Evolutionary conservation across 176 grass and related monocot genomes (phyloP), one percentile per base, ranked within the genome.

Genomic region (Oryza meyeriana): DNA sequence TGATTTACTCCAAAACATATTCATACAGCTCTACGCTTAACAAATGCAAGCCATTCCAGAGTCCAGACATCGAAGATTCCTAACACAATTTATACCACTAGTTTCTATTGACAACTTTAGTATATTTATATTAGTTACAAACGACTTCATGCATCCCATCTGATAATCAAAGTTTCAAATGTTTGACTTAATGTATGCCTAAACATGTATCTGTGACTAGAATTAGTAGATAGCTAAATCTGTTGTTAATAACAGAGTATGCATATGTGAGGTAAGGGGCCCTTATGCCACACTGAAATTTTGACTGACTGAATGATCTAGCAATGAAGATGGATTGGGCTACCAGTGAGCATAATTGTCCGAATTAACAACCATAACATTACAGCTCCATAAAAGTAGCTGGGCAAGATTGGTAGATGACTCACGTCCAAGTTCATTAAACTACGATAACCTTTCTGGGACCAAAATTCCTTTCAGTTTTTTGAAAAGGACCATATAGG

Each of bases 261-360:
- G 4, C 28, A 11, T 52, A 1, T 16, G 28, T n/a, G 11, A 71
- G 3, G 63, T n/a, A 69, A 76, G 29, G 29, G 69, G 59, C 11
- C 27, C n/a, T 13, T 70, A 59, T 18, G 55, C 29, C 32, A 83
- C 20, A 78, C 3, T 83, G 36, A 14, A 78, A 78, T 79, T 69
- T n/a, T 0, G 27, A 72, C 25, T 17, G 38, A 72, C 38, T 36
- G 29, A 62, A 75, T 47, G 34, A 18, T 86, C 61, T 76, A 47
- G 22, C 61, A 8, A 63, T 76, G n/a, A 61, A 75, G 4, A 25
- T 32, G 28, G 38, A 71, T 12, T 14, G 4, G 38, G 58, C 4
- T 14, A 12, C 8, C 24, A 55, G 66, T 63, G 12, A 52, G 55
- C 32, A 71, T 59, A 12, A 40, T 16, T 64, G 32, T 50, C 57